Evolutionary conservation across 495 filamentous ascomycete species (phyloP), one percentile per base, ranked within the genome.

Genomic region (Aspergillus nidulans): DNA sequence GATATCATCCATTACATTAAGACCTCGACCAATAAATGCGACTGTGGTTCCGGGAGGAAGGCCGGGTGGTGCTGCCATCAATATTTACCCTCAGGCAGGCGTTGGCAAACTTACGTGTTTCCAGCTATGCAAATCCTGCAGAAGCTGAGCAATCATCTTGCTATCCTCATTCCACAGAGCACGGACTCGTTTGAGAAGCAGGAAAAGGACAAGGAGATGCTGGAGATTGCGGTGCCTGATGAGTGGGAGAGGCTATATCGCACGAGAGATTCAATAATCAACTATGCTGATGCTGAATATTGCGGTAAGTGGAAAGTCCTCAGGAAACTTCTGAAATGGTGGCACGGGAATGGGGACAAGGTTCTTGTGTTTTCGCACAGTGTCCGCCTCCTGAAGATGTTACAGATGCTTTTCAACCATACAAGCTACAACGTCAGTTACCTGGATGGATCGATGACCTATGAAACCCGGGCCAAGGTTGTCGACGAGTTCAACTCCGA

Each of bases 291-390:
- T 56, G 87, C 89, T 0, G 89, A 96, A 48, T 96, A 92, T 60
- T 98, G 94, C 63, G 94, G 94, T 3, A 98, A 98, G 69, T 98
- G 94, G 94, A 91, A 91, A 69, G 82, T 97, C 16, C 74, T 98
- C 13, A 85, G 84, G 53, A 95, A 91, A 60, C 77, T 98, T 3
- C 80, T 98, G 0, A 83, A 82, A 21, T 94, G 92, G 70, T 98
- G 94, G 94, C 83, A 95, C 63, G 74, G 77, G 16, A 91, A 86
- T 62, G 90, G 89, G 6, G 91, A 97, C 67, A 98, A 98, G 68
- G 94, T 96, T 1, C 78, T 97, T 2, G 85, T 98, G 6, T 98
- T 98, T 67, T 92, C 87, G 4, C 92, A 97, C 60, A 90, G 84
- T 53, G 89, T 97, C 6, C 82, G 89, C 9, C 75, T 97, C 4